Conservation (phyloP, 768 basidiomycete genomes). For the Hygrocybe punicea region DNA sequence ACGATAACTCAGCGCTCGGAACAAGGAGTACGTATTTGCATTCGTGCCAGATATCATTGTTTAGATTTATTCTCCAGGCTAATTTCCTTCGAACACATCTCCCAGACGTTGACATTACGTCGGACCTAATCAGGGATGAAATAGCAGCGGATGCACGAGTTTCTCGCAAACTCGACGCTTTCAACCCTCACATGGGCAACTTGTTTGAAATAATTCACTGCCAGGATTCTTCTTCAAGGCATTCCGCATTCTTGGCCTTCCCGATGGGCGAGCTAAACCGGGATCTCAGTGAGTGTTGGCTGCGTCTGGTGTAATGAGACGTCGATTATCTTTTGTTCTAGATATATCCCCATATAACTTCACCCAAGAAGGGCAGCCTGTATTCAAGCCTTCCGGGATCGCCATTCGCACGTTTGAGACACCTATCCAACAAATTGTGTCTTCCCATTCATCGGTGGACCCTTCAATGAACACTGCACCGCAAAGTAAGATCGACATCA, state of each 20-base stretch:
- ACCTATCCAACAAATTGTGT: constrained; percentile 62
- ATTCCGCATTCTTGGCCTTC: constrained; percentile 45
- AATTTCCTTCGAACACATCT: constrained; percentile 68
- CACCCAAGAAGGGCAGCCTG: constrained; percentile 21
- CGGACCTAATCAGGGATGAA: constrained; percentile 60
- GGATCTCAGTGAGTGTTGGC: constrained; percentile 54
- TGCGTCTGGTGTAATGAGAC: background rate
- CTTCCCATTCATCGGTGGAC: constrained; percentile 22
- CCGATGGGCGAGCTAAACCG: constrained; percentile 58
- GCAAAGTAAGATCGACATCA: background rate
- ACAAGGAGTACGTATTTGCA: constrained; percentile 51
- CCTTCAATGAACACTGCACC: background rate
- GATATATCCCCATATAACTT: constrained; percentile 49
- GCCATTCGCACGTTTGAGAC: constrained; percentile 54
- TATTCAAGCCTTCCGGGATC: constrained; percentile 41
- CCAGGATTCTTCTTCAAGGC: constrained; percentile 19
- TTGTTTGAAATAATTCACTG: constrained; percentile 43
- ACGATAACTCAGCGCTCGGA: constrained; percentile 53
- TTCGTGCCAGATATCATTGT: background rate
- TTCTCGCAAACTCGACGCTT: constrained; percentile 35
- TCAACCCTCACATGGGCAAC: constrained; percentile 60
- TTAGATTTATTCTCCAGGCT: constrained; percentile 41
- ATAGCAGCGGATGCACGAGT: constrained; percentile 45
- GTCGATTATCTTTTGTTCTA: constrained; percentile 23
- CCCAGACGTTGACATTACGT: constrained; percentile 70